Evolutionary conservation across 1,284 basidiomycete species (phyloP).

Genomic region (Heterobasidion irregulare): DNA sequence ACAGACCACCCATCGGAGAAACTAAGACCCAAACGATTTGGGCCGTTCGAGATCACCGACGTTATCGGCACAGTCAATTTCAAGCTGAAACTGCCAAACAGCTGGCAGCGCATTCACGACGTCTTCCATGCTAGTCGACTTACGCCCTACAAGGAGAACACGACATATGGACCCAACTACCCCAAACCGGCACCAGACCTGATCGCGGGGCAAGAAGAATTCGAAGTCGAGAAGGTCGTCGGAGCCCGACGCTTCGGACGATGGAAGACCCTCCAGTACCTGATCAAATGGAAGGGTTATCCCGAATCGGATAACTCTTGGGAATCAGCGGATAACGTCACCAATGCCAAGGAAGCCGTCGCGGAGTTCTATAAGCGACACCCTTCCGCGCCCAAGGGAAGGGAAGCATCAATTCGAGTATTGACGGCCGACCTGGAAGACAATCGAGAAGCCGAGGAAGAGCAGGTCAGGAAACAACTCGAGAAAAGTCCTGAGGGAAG

Average conservation of each 20-base stretch:
- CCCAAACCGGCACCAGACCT: neutral
- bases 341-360: neutral
- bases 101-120: neutral
- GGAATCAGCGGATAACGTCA: neutral
- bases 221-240: neutral
- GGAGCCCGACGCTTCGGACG: conserved; percentile 12
- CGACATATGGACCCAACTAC: neutral
- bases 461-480: too few species aligned
- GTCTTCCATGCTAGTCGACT: neutral
- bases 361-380: too few species aligned
- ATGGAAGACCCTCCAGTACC: conserved; percentile 8
- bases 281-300: neutral
- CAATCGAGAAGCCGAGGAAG: too few species aligned
- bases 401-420: too few species aligned
- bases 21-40: neutral
- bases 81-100: neutral
- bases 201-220: neutral
- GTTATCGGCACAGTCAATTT: neutral
- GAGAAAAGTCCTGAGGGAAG: too few species aligned
- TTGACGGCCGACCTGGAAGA: too few species aligned
- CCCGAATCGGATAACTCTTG: neutral
- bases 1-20: neutral
- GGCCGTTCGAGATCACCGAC: neutral
- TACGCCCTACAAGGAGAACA: neutral
- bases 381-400: too few species aligned